A percentile compares a stretch with the other conserved stretches of the same genome.
These are phyloP conservation scores for Colletotrichum somersetense DNA, from an alignment of 2,329 filamentous ascomycete species.

Conservation along the genomic window DNA sequence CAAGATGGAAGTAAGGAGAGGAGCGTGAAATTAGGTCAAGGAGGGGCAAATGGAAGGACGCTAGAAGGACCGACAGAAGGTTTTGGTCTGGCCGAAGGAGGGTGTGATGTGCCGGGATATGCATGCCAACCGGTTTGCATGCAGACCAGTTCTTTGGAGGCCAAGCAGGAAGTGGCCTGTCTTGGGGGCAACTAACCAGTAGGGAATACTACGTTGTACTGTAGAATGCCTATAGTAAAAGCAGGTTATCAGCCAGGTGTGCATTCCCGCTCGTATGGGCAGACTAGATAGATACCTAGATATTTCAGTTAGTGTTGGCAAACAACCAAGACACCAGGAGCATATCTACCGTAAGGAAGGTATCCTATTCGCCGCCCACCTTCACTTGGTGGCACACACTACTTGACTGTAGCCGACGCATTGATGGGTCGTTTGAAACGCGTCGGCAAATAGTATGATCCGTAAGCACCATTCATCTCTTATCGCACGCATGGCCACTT, in stretches of 20 bases:
- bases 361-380: too few species aligned
- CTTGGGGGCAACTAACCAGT: too few species aligned
- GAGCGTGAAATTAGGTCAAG: slow-evolving; percentile 9
- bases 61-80: slow-evolving; percentile 36
- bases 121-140: slow-evolving; percentile 22
- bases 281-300: too few species aligned
- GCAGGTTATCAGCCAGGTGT: too few species aligned
- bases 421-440: slow-evolving; percentile 34
- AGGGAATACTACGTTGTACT: too few species aligned
- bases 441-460: slow-evolving; percentile 28
- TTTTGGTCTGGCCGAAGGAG: slow-evolving; percentile 8
- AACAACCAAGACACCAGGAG: neutral
- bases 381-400: neutral
- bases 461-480: slow-evolving; percentile 8
- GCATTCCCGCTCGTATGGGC: too few species aligned
- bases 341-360: neutral
- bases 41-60: slow-evolving; percentile 24
- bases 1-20: neutral
- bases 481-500: slow-evolving; percentile 22
- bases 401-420: slow-evolving; percentile 7
- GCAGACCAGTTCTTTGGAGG: neutral
- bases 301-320: neutral
- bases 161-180: neutral
- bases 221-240: too few species aligned
- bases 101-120: slow-evolving; percentile 12